Evolutionary conservation across 2,329 filamentous ascomycete genomes (phyloP), one percentile per base, ranked within the genome.

Genomic region (Lasiodiplodia hormozganensis): DNA sequence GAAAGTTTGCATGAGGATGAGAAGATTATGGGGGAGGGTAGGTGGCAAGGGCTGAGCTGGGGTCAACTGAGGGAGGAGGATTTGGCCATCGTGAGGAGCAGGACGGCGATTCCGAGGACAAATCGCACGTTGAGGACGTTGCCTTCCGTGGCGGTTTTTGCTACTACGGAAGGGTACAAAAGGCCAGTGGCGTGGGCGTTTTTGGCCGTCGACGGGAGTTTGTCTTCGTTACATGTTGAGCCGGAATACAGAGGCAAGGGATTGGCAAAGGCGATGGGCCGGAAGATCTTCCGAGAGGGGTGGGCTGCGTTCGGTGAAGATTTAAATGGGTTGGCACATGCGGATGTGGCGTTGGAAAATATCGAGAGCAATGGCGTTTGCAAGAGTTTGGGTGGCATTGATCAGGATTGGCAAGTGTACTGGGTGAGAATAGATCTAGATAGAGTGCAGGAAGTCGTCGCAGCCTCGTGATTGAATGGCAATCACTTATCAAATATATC

Each of bases 111-210:
- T 40, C 86, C 85, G 1, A 82, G 89, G 38, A 82, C 83, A 34
- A 84, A 86, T 78, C 72, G 74, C 14, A 84, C 83, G 12, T 70
- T 85, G 65, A 71, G 80, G 51, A 75, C 77, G 36, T 65, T 84
- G 62, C 79, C 80, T 8, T 78, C 74, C 28, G 72, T 78, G n/a
- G 76, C 74, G 82, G 79, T 74, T 76, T 83, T 75, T 68, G n/a
- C 43, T 47, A n/a, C 43, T 2, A 14, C 3, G 43, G 18, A 10
- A n/a, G 43, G 18, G n/a, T 11, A 36, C 16, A 16, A n/a, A 18
- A 31, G 1, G 84, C 79, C 85, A 0, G 79, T 92, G 5, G 87
- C 89, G 0, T 93, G 90, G 90, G 86, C 85, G 0, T 91, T 92
- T 66, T 72, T 82, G 78, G 88, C 87, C 0, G 79, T 85, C 2